Base-by-base conservation (phyloP, 2,329 filamentous ascomycete species). In the Diaporthe sp. region DNA sequence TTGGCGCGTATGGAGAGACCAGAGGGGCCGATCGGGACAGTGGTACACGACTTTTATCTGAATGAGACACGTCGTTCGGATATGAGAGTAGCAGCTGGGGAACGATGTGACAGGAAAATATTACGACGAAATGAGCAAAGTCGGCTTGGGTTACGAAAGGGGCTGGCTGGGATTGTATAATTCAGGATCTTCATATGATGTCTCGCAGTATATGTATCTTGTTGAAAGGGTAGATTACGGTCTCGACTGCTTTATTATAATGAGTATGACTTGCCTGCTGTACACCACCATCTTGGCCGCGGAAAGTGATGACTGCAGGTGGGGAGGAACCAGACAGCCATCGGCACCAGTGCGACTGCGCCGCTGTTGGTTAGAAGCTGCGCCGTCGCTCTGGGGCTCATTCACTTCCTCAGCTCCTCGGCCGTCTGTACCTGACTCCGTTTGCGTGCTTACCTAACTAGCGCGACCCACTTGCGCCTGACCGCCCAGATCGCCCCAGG, bases 121-220 rank as follows among this genome's bases (percentile, higher is more conserved):
- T 58, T 70, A 77, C 34, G 75, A 77, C n/a, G 68, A 58, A 72
- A 77, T 71, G 75, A 76, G 46, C 51, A 71, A 73, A 37, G 44
- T 67, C 49, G 62, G 73, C 67, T 73, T 28, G 49, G 39, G 51
- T 51, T 46, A 55, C 42, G 42, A 53, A 55, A 69, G 31, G 51
- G 39, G 55, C 55, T 25, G 65, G 59, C 25, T 19, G 37, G 58
- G 39, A 44, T 73, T 49, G 74, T 75, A 74, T 72, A 44, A 70
- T 74, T 55, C 58, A 44, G 37, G 31, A n/a, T 53, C 62, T 72
- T 73, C 28, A 67, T 42, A 59, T 58, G 25, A 42, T 25, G 34
- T 42, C 51, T 42, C 46, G 74, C 74, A 68, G 59, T 68, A 59
- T 37, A 68, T 75, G 69, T 73, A 62, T 62, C 28, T 65, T 49